Percentiles rank a stretch among this genome's conserved stretches.
Evolutionary conservation across 768 basidiomycete species (phyloP).

Genomic region (Suillus lakei): DNA sequence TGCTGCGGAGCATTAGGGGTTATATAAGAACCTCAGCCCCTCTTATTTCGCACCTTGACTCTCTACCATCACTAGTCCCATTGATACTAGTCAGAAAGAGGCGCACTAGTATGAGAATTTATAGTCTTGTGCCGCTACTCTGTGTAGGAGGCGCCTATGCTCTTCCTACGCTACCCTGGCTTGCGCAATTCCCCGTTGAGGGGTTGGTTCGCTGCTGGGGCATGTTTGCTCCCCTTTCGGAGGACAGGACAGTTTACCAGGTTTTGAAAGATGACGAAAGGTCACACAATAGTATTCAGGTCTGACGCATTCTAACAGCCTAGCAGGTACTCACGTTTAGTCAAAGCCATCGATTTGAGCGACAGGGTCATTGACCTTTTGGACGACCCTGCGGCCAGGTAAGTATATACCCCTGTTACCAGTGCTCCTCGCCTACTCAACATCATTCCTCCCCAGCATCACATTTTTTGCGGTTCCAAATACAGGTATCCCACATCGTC

Average conservation of each 20-base stretch:
- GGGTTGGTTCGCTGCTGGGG: slow-evolving; percentile 10
- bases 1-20: slow-evolving; percentile 16
- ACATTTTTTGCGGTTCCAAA: slow-evolving; percentile 61
- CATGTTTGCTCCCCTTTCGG: slow-evolving; percentile 5
- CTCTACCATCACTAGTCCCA: neutral
- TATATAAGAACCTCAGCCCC: slow-evolving; percentile 6
- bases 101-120: slow-evolving; percentile 18
- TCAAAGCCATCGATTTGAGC: slow-evolving; percentile 45
- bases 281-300: too few species aligned
- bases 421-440: neutral
- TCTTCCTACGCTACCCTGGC: slow-evolving; percentile 27
- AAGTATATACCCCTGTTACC: slow-evolving; percentile 12
- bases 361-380: slow-evolving; percentile 43
- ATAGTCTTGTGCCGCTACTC: slow-evolving; percentile 17
- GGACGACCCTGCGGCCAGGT: slow-evolving; percentile 45
- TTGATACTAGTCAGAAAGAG: slow-evolving; percentile 1
- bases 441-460: slow-evolving; percentile 36
- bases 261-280: slow-evolving; percentile 26
- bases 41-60: neutral
- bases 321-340: slow-evolving; percentile 43
- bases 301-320: neutral
- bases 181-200: slow-evolving; percentile 25
- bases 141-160: slow-evolving; percentile 20
- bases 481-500: slow-evolving; percentile 41
- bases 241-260: slow-evolving; percentile 34